Evolutionary conservation across 768 basidiomycete species (phyloP).

Genomic region (Rhizopogon roseolus): DNA sequence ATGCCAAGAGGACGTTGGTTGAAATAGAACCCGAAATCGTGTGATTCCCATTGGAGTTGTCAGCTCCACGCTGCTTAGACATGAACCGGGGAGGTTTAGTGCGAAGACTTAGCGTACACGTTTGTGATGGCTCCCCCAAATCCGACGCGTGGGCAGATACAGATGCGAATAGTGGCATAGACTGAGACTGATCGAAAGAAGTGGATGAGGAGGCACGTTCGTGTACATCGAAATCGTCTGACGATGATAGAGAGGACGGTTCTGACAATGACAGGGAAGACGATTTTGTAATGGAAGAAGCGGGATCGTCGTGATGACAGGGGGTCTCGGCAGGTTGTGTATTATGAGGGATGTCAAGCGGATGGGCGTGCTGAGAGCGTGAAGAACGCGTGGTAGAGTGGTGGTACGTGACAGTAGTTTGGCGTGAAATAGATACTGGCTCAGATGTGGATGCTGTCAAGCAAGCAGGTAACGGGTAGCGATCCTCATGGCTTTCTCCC

Average conservation of each 20-base stretch:
- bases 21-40: conserved; percentile 4
- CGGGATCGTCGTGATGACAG: background rate
- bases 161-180: background rate
- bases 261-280: background rate
- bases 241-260: background rate
- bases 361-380: background rate
- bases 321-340: background rate
- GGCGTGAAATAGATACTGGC: background rate
- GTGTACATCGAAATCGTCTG: background rate
- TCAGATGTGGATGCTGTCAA: background rate
- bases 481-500: background rate
- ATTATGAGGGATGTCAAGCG: background rate
- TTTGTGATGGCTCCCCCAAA: conserved; percentile 7
- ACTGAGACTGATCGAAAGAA: background rate
- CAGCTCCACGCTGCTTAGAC: conserved; percentile 13
- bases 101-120: conserved; percentile 2
- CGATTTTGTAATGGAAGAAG: background rate
- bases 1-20: background rate
- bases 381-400: background rate
- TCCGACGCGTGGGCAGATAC: background rate
- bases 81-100: conserved; percentile 14
- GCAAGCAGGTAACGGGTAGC: background rate
- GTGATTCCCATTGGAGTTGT: conserved; percentile 3
- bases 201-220: background rate
- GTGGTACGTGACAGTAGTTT: background rate